Percentiles rank a stretch among this genome's conserved stretches.
Evolutionary conservation across 140 eudicot species (phyloP).

Genomic region (Bidens hawaiensis): DNA sequence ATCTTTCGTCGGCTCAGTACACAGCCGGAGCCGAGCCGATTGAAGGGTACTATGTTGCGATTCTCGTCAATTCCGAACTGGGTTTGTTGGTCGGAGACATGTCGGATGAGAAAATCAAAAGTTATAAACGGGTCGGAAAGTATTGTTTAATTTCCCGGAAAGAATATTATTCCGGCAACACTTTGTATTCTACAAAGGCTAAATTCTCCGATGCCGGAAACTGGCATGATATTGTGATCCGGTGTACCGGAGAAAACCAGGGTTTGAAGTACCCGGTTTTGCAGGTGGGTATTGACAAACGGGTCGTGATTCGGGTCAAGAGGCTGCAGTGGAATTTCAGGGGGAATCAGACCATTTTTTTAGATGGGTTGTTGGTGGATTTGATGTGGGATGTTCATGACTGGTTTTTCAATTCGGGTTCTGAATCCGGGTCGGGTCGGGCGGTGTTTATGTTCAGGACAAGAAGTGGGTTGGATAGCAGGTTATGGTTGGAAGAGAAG

Average conservation of each 20-base stretch:
- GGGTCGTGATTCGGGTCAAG: slow-evolving; percentile 74
- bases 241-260: slow-evolving; percentile 66
- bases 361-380: slow-evolving; percentile 89
- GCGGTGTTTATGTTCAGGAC: slow-evolving; percentile 94
- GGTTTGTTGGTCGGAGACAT: too few relatives aligned
- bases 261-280: slow-evolving; percentile 74
- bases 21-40: too few relatives aligned
- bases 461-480: slow-evolving; percentile 87
- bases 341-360: slow-evolving; percentile 85
- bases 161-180: slow-evolving; percentile 78
- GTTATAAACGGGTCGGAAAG: slow-evolving; percentile 38
- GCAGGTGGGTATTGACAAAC: slow-evolving; percentile 69
- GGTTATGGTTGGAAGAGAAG: slow-evolving; percentile 94
- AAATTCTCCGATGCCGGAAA: slow-evolving; percentile 55
- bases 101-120: slow-evolving; percentile 56
- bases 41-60: too few relatives aligned
- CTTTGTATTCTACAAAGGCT: slow-evolving; percentile 65
- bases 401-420: slow-evolving; percentile 56
- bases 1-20: too few relatives aligned
- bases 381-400: slow-evolving; percentile 98
- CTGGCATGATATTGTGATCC: slow-evolving; percentile 65
- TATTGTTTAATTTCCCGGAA: slow-evolving; percentile 46
- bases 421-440: slow-evolving; percentile 42
- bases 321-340: slow-evolving; percentile 93
- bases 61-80: too few relatives aligned